phyloP scores from a whole-genome alignment of 129 eudicot genomes.

The Pittosporum tobira region DNA sequence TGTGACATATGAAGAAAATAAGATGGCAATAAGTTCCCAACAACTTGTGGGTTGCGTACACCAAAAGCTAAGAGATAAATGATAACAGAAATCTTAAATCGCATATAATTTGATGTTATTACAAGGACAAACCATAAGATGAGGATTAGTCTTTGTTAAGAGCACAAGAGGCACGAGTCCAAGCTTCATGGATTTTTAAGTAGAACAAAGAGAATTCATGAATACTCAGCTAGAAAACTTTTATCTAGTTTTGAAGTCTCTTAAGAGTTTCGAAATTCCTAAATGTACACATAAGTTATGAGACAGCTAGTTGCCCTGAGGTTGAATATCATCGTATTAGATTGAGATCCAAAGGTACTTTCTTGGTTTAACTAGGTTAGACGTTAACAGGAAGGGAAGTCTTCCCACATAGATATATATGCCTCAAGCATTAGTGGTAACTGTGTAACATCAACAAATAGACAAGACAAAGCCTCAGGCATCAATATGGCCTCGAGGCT shows the following conservation, averaged over 20 bases:
- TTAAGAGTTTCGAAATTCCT: neutral
- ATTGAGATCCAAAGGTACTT: too few species aligned
- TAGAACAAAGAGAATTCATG: neutral
- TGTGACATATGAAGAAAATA: conserved; percentile 14
- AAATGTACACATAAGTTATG: neutral
- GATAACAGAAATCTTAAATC: neutral
- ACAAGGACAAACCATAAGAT: too few species aligned
- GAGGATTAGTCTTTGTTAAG: too few species aligned
- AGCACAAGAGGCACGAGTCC: neutral
- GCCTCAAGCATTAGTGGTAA: neutral
- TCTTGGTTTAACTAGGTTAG: too few species aligned
- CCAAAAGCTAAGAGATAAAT: neutral
- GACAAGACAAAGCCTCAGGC: neutral
- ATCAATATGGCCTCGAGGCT: neutral
- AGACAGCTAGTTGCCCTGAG: neutral
- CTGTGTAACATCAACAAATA: neutral
- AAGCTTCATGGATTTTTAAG: neutral
- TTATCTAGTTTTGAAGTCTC: neutral
- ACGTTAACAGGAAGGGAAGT: too few species aligned
- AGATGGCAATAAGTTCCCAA: neutral
- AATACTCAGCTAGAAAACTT: neutral
- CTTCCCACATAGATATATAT: neutral
- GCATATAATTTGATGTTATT: neutral
- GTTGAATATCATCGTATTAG: too few species aligned
- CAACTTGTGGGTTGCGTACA: neutral